Evolutionary conservation across 192 early-diverging fungal genomes (phyloP).

Genomic region (Umbelopsis sp.): DNA sequence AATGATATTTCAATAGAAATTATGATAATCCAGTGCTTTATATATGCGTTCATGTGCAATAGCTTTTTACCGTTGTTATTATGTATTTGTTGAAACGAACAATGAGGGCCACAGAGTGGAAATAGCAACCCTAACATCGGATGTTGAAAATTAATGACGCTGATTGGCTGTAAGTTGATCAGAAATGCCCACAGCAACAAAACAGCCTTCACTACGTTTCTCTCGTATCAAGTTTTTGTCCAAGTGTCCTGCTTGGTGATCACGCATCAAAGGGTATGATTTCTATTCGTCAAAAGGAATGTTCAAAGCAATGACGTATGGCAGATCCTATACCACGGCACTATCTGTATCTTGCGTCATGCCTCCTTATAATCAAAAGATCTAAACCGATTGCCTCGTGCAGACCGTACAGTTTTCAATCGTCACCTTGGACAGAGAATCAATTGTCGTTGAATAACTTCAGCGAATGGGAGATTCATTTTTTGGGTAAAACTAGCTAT

Average conservation of each 20-base stretch:
- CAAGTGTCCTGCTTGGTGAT: conserved; percentile 16
- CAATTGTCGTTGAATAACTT: conserved; percentile 3
- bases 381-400: background rate
- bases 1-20: no score
- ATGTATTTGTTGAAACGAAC: no score
- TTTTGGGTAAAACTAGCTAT: conserved; percentile 23
- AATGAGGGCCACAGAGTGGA: no score
- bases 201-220: background rate
- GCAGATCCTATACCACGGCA: no score
- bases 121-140: no score
- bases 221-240: background rate
- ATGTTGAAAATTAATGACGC: background rate
- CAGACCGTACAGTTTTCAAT: background rate
- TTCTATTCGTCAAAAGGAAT: background rate
- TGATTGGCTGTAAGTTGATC: conserved; percentile 12
- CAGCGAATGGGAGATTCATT: conserved; percentile 31
- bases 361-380: no score
- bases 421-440: conserved; percentile 4
- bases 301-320: no score
- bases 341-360: no score
- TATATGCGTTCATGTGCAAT: no score
- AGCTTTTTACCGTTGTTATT: no score
- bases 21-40: no score
- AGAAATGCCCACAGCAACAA: conserved; percentile 3
- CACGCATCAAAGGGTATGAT: conserved; percentile 2